These are phyloP conservation scores for Colletotrichum paranaense DNA, from an alignment of 2,329 filamentous ascomycete species.

Conservation along the genomic window DNA sequence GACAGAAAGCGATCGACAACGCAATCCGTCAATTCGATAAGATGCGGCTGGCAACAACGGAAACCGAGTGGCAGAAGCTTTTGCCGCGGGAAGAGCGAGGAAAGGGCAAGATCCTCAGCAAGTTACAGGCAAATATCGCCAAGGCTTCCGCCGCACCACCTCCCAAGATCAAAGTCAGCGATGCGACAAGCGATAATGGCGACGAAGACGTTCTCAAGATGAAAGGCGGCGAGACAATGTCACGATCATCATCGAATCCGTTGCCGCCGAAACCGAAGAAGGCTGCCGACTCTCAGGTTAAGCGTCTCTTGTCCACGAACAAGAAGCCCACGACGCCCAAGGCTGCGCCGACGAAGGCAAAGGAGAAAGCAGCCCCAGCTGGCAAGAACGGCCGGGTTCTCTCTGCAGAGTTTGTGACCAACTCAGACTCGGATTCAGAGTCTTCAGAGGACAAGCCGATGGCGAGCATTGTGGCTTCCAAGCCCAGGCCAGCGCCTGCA, in stretches of 20 bases:
- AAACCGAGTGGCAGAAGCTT: constrained; percentile 72
- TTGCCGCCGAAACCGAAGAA: constrained; percentile 67
- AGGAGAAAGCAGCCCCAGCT: constrained; percentile 46
- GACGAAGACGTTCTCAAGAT: constrained; percentile 46
- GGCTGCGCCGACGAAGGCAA: constrained; percentile 56
- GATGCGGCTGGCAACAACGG: constrained; percentile 64
- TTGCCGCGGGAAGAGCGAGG: constrained; percentile 68
- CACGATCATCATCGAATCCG: constrained; percentile 63
- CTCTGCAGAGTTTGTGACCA: constrained; percentile 67
- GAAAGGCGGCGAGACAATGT: constrained; percentile 57
- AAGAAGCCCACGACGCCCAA: constrained; percentile 44
- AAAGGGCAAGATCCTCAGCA: constrained; percentile 70
- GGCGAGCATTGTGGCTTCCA: constrained; percentile 48
- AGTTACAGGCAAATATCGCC: constrained; percentile 68
- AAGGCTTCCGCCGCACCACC: constrained; percentile 55
- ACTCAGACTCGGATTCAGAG: constrained; percentile 68
- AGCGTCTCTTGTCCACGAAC: constrained; percentile 60
- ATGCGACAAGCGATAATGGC: constrained; percentile 47
- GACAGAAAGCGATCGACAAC: constrained; percentile 71
- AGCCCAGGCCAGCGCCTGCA: constrained; percentile 41
- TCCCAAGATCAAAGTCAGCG: constrained; percentile 62
- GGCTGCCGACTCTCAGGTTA: constrained; percentile 64
- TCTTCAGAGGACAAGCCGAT: constrained; percentile 62
- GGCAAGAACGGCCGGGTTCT: constrained; percentile 58
- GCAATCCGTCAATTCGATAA: constrained; percentile 71